These are phyloP conservation scores for Xylariaceae sp. DNA, from an alignment of 2,329 filamentous ascomycete genomes.

Conservation along the genomic window DNA sequence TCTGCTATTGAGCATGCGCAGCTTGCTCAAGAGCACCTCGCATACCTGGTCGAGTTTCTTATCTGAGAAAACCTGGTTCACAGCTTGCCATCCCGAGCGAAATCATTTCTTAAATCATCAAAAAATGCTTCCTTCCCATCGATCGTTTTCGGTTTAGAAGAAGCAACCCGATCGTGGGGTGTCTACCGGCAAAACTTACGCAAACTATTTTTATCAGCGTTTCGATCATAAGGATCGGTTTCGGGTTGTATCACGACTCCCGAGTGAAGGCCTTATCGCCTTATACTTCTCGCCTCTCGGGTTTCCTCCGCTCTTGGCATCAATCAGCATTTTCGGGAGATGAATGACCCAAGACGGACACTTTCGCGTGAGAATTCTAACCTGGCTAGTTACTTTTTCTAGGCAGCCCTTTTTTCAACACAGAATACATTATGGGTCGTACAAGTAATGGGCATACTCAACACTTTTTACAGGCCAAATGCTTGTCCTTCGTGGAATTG, in stretches of 20 bases:
- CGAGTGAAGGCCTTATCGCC: neutral
- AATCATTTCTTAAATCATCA: constrained; percentile 1
- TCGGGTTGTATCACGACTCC: constrained; percentile 3
- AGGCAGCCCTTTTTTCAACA: neutral
- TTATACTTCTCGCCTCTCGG: neutral
- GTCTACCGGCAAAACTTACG: neutral
- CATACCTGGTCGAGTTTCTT: constrained; percentile 3
- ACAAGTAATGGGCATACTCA: neutral
- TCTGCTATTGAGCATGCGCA: neutral
- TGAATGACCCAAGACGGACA: neutral
- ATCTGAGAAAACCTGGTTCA: constrained; percentile 1
- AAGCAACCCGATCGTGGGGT: neutral
- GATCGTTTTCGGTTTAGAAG: neutral
- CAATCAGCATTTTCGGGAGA: neutral
- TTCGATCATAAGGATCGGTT: neutral
- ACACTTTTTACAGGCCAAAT: too few species aligned
- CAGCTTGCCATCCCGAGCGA: neutral
- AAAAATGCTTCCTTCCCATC: constrained; percentile 1
- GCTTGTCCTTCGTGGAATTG: too few species aligned
- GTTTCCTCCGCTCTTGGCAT: neutral
- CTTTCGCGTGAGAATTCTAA: neutral
- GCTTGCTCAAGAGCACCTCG: neutral
- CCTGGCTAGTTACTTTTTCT: neutral
- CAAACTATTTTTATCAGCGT: neutral
- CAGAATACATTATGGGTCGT: neutral